Base-by-base conservation (phyloP, 2,329 filamentous ascomycete species). In the Fusarium begoniae region DNA sequence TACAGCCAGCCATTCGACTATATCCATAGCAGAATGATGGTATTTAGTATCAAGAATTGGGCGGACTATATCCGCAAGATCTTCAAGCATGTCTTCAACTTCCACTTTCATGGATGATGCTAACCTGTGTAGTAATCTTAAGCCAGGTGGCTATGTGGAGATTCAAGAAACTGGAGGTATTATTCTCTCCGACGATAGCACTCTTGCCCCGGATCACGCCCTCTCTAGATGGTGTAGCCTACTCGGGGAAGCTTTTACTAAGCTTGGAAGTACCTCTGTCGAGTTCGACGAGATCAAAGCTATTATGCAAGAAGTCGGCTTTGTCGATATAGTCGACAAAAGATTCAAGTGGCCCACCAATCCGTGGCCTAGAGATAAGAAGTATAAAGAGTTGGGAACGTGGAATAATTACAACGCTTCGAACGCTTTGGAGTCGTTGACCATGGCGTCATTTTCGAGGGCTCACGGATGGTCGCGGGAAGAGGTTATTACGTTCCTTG, bases 331-430 rank as follows among this genome's bases (percentile, higher is more conserved):
- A 0, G 38, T 45, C 0, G 70, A 70, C 11, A 51, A 28, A 4
- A 41, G 53, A 0, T 73, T 59, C 8, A 69, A 70, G 12, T 73
- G 69, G 70, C 69, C 60, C 1, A 55, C 51, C 2, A 73, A 73
- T 20, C 13, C 41, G 3, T 75, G 73, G 73, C 72, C 69, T 0
- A 51, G 41, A 11, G 60, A 75, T 3, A 68, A 69, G n/a, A 72
- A 51, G 40, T 50, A 68, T 3, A 72, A 69, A 14, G 69, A 72
- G 14, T 8, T 72, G 4, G 69, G 68, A 2, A 32, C 17, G 0
- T 73, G 69, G 69, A 73, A 72, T 6, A 60, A 73, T 4, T 12
- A 26, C 3, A 53, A 73, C 12, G 14, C 50, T 2, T 38, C 40
- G 5, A 40, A 38, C 0, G 70, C 66, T 8, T 24, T 73, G 2